Conservation (phyloP, 2,329 filamentous ascomycete genomes). For the Trichoderma sp. region DNA sequence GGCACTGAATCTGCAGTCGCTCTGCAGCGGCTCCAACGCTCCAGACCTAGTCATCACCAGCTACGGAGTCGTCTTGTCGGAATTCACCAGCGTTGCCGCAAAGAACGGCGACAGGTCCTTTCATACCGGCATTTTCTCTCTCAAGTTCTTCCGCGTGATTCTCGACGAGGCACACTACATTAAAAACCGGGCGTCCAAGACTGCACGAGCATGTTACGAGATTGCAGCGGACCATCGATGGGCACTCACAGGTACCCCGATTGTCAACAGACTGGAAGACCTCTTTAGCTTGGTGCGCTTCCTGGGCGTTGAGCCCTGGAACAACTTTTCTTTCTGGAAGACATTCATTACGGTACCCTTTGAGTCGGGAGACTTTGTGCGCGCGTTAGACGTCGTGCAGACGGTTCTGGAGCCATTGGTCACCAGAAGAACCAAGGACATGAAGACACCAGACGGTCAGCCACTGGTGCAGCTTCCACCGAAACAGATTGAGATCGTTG, state of each 20-base stretch:
- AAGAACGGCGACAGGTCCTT: slow-evolving; percentile 62
- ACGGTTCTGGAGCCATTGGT: slow-evolving; percentile 96
- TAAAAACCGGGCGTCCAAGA: slow-evolving; percentile 87
- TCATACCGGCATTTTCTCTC: slow-evolving; percentile 76
- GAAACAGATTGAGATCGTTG: slow-evolving; percentile 78
- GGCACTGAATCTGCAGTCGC: slow-evolving; percentile 67
- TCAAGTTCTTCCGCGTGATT: slow-evolving; percentile 93
- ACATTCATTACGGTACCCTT: slow-evolving; percentile 98
- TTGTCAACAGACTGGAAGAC: slow-evolving; percentile 93
- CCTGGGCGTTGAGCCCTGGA: slow-evolving; percentile 93
- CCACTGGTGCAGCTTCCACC: slow-evolving; percentile 76
- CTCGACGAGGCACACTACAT: slow-evolving; percentile 94
- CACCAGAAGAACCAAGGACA: slow-evolving; percentile 90
- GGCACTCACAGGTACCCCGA: slow-evolving; percentile 92
- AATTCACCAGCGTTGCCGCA: slow-evolving; percentile 69
- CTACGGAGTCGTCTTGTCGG: slow-evolving; percentile 87
- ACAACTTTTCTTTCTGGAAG: slow-evolving; percentile 98
- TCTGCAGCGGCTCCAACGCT: slow-evolving; percentile 78
- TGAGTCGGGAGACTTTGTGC: slow-evolving; percentile 89
- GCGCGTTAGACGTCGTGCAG: slow-evolving; percentile 92
- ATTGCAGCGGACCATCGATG: slow-evolving; percentile 81
- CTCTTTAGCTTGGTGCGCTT: slow-evolving; percentile 91
- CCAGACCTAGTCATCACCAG: slow-evolving; percentile 93
- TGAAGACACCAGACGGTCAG: slow-evolving; percentile 85
- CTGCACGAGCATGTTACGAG: slow-evolving; percentile 91